Percentiles rank a stretch among this genome's conserved stretches.
Evolutionary conservation across 148 eudicot species (phyloP).

Genomic region (Pouteria glomerata): DNA sequence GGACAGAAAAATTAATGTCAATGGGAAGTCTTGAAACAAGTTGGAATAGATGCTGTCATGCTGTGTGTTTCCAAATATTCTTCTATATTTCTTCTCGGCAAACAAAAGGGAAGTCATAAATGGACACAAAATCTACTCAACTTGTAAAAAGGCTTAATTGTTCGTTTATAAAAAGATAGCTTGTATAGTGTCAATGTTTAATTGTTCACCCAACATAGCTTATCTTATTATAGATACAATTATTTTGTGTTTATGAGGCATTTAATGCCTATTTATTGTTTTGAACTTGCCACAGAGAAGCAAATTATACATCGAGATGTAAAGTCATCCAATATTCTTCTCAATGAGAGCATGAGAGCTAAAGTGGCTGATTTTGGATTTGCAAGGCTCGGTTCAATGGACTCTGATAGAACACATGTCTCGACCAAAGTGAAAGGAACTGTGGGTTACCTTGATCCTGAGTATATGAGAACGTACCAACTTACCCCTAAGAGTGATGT

Average conservation of each 20-base stretch:
- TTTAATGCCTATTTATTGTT: not conserved
- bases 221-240: not conserved
- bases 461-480: constrained; percentile 93
- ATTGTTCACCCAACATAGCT: too few species aligned
- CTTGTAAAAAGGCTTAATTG: too few species aligned
- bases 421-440: constrained; percentile 99
- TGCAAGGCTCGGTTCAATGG: constrained; percentile 74
- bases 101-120: too few species aligned
- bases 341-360: constrained; percentile 73
- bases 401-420: constrained; percentile 66
- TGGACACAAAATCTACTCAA: too few species aligned
- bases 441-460: constrained; percentile 93
- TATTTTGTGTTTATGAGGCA: not conserved
- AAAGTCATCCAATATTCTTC: constrained; percentile 91
- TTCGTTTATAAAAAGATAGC: too few species aligned
- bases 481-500: constrained; percentile 94
- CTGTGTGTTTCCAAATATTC: not conserved
- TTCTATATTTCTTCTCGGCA: not conserved
- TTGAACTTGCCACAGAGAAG: constrained; percentile 54
- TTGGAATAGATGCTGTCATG: not conserved
- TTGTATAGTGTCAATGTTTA: too few species aligned
- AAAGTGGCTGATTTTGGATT: constrained; percentile 99
- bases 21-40: not conserved
- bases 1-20: not conserved
- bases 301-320: constrained; percentile 95